phyloP scores from a whole-genome alignment of 2,329 filamentous ascomycete species.

The Mollisia scopiformis region DNA sequence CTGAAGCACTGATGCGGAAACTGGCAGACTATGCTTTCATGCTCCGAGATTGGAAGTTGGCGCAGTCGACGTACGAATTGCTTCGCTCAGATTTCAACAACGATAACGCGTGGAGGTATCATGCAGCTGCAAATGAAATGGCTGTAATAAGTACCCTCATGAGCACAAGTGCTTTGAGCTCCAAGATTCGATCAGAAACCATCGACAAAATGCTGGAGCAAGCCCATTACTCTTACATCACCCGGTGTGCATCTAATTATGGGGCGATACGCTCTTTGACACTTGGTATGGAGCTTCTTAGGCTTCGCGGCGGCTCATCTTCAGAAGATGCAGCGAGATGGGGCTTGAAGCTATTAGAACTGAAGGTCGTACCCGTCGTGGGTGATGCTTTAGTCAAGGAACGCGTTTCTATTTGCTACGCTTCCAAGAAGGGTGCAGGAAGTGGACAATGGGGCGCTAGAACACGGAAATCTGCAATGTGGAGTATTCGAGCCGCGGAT shows the following conservation, averaged over 20 bases:
- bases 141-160: conserved; percentile 82
- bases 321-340: conserved; percentile 87
- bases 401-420: conserved; percentile 83
- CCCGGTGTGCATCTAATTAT: conserved; percentile 78
- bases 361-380: conserved; percentile 71
- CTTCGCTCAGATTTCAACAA: conserved; percentile 87
- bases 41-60: conserved; percentile 93
- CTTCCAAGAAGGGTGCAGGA: conserved; percentile 69
- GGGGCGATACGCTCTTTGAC: conserved; percentile 78
- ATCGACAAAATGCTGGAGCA: conserved; percentile 88
- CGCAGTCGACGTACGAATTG: conserved; percentile 89
- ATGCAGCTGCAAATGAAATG: conserved; percentile 96
- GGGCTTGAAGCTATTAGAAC: conserved; percentile 80
- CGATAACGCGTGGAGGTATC: conserved; percentile 96
- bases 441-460: conserved; percentile 71
- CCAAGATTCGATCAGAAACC: conserved; percentile 78
- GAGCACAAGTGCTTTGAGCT: conserved; percentile 69
- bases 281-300: conserved; percentile 79
- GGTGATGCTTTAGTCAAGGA: conserved; percentile 86
- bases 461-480: conserved; percentile 84
- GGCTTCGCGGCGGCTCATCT: conserved; percentile 76
- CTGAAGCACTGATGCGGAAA: conserved; percentile 91
- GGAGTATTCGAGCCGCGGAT: conserved; percentile 82
- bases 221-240: conserved; percentile 89
- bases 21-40: conserved; percentile 96